Evolutionary conservation across 2,329 filamentous ascomycete species (phyloP).

Genomic region (Plenodomus biglobosus): DNA sequence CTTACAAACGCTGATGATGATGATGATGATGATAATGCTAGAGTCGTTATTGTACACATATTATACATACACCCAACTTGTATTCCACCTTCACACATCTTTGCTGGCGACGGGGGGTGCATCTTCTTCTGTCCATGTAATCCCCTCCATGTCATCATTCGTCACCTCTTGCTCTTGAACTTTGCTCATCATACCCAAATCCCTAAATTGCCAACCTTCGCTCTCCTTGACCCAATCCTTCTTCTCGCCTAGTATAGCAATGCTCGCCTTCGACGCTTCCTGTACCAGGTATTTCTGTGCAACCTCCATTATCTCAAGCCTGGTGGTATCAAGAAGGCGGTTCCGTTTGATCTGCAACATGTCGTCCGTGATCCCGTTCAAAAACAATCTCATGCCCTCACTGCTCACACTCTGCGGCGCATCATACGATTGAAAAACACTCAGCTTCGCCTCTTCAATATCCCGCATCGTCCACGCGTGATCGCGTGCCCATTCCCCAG

Average conservation of each 20-base stretch:
- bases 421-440: conserved; percentile 88
- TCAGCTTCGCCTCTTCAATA: conserved; percentile 93
- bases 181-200: conserved; percentile 64
- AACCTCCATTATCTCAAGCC: conserved; percentile 74
- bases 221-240: conserved; percentile 67
- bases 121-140: conserved; percentile 20
- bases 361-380: conserved; percentile 80
- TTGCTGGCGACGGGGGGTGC: conserved; percentile 13
- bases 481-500: conserved; percentile 80
- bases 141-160: conserved; percentile 24
- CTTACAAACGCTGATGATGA: too few relatives aligned
- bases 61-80: conserved; percentile 8
- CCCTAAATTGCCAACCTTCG: conserved; percentile 73
- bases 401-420: conserved; percentile 83
- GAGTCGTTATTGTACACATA: conserved; percentile 15
- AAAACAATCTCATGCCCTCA: conserved; percentile 83
- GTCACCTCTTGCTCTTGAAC: conserved; percentile 21
- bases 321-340: conserved; percentile 81
- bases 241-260: conserved; percentile 79
- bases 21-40: conserved; percentile 14
- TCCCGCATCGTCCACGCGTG: conserved; percentile 80
- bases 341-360: conserved; percentile 87
- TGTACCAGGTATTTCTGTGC: conserved; percentile 82
- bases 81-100: background rate
- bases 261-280: conserved; percentile 62